These are phyloP conservation scores for Epichloe bromicola DNA, from an alignment of 2,329 filamentous ascomycete species.

Conservation along the genomic window DNA sequence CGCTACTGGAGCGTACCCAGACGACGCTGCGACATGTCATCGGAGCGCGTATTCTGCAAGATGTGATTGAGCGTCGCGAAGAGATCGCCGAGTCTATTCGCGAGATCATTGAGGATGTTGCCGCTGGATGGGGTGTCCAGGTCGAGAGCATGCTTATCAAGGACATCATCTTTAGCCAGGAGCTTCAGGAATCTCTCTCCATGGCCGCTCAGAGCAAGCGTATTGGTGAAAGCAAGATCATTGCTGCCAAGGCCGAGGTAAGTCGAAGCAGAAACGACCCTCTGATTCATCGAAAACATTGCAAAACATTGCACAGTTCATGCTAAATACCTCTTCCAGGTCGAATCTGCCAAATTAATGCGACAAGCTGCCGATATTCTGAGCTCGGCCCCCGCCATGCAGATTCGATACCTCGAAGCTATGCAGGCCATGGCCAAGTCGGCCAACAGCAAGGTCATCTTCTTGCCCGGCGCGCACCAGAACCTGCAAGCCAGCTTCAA, in stretches of 20 bases:
- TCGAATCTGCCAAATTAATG: constrained; percentile 91
- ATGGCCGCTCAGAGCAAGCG: constrained; percentile 99
- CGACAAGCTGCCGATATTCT: constrained; percentile 88
- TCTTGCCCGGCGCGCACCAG: constrained; percentile 52
- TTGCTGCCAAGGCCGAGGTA: constrained; percentile 82
- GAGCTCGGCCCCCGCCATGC: constrained; percentile 87
- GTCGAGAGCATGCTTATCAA: constrained; percentile 99
- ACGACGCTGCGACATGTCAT: constrained; percentile 95
- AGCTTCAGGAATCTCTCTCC: constrained; percentile 88
- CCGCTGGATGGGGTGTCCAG: constrained; percentile 83
- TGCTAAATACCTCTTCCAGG: constrained; percentile 24
- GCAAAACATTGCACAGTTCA: neutral
- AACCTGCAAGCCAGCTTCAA: constrained; percentile 36
- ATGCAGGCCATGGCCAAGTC: constrained; percentile 98
- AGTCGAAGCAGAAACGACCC: neutral
- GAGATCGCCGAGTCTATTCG: constrained; percentile 91
- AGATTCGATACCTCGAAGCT: constrained; percentile 93
- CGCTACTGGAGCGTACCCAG: constrained; percentile 95
- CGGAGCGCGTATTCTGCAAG: constrained; percentile 86
- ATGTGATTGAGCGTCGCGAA: constrained; percentile 96
- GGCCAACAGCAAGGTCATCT: constrained; percentile 80
- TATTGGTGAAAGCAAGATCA: constrained; percentile 96
- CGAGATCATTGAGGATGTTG: constrained; percentile 95
- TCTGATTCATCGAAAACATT: neutral
- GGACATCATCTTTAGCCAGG: constrained; percentile 93